Conservation (phyloP, 257 asterid genomes). For the Plantago ovata region DNA sequence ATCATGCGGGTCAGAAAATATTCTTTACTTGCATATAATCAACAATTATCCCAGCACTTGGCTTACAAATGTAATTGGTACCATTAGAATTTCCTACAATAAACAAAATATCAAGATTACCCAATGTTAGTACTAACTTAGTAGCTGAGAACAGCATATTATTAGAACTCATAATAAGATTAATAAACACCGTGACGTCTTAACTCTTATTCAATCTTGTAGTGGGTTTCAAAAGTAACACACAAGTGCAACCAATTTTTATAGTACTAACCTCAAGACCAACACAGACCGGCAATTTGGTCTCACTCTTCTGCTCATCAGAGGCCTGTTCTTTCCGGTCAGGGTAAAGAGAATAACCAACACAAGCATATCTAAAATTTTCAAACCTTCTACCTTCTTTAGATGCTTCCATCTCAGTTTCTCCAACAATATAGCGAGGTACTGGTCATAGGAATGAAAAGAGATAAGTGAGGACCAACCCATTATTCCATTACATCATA, state of each 20-base stretch:
- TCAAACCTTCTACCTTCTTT: too few species aligned
- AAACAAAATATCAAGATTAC: background rate
- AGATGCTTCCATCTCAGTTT: conserved; percentile 55
- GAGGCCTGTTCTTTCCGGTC: conserved; percentile 44
- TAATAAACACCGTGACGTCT: background rate
- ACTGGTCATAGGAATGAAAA: conserved; percentile 46
- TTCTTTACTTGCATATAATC: background rate
- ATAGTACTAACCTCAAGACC: conserved; percentile 80
- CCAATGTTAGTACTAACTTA: too few species aligned
- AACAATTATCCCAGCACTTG: background rate
- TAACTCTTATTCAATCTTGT: conserved; percentile 1
- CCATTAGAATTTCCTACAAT: background rate
- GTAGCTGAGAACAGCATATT: too few species aligned
- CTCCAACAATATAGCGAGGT: conserved; percentile 57
- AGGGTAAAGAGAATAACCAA: conserved; percentile 76
- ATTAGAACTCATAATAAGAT: too few species aligned
- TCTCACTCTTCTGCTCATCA: conserved; percentile 36
- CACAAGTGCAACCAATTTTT: background rate
- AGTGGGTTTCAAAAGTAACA: background rate
- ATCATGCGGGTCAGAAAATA: too few species aligned
- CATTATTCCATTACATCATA: too few species aligned
- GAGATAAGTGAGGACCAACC: background rate
- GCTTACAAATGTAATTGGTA: background rate
- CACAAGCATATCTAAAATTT: conserved; percentile 77
- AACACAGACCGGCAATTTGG: conserved; percentile 72